Evolutionary conservation across 495 filamentous ascomycete genomes (phyloP), one percentile per base, ranked within the genome.

Genomic region (Parathielavia hyrcaniae): DNA sequence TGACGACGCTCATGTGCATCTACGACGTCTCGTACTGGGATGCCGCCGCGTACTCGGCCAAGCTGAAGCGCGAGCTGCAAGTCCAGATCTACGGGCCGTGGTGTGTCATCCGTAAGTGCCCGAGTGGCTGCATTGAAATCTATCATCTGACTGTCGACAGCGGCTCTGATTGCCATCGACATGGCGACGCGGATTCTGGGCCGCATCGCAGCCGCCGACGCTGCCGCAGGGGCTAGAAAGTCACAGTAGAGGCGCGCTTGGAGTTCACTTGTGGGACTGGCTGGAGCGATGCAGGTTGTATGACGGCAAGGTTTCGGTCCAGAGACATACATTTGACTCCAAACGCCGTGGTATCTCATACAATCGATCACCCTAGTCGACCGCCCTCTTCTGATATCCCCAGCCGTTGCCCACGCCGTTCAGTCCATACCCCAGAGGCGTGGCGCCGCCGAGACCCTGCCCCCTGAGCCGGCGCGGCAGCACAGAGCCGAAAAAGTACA

Each of bases 1-100:
- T 95, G 55, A 91, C 90, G 0, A 89, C 90, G 0, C 59, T 81
- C 5, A 80, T 83, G 5, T 95, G 89, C 71, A 79, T 77, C 59
- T 77, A 79, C 48, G 72, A 77, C 23, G 60, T 68, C 0, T 74
- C 66, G 52, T 84, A 81, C 77, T 73, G 77, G 58, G 82, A 83
- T 59, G 44, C 58, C 0, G 61, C 57, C 9, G 71, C 85, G 16
- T 75, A 81, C n/a, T 61, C 70, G 0, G 66, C 61, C 5, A 71
- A 84, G 61, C 62, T 78, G 55, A 83, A 83, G 60, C 64, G 84
- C 53, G 80, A 77, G 13, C 50, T 78, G 13, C 19, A 70, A 1
- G 61, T 65, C 1, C 77, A 77, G 60, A 67, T 89, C 13, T 91
- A 91, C 68, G 82, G 78, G 14, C 86, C 86, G 6, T 95, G 89